A percentile compares a stretch with the other conserved stretches of the same genome.
These are phyloP conservation scores for Macroventuria anomochaeta DNA, from an alignment of 2,329 filamentous ascomycete genomes.

Conservation along the genomic window DNA sequence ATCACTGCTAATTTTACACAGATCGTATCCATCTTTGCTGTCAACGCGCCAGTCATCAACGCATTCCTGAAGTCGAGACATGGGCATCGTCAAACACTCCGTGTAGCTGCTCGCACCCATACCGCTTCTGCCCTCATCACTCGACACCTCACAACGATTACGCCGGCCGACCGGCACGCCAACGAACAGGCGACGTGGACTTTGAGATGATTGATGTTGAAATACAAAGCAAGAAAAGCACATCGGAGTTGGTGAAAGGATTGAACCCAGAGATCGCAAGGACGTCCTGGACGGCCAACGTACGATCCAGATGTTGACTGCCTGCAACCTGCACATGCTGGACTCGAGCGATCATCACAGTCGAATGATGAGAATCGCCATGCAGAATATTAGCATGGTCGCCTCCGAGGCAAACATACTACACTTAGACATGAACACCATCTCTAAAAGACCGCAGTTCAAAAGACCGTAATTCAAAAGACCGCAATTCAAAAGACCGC, in stretches of 20 bases:
- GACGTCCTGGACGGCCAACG: not conserved
- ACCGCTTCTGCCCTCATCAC: not conserved
- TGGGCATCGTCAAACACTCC: not conserved
- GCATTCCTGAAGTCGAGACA: not conserved
- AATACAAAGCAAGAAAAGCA: not conserved
- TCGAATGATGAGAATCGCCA: too few species aligned
- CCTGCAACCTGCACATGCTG: too few species aligned
- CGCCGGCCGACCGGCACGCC: not conserved
- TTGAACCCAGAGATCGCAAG: not conserved
- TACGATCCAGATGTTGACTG: too few species aligned
- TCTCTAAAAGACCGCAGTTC: too few species aligned
- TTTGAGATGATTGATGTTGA: not conserved
- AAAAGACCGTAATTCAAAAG: too few species aligned
- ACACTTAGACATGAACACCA: too few species aligned
- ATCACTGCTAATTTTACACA: not conserved
- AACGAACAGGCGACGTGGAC: not conserved
- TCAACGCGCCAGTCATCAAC: constrained; percentile 1
- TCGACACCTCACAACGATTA: not conserved
- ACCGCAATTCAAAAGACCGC: too few species aligned
- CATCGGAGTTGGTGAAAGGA: not conserved
- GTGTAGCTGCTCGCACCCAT: not conserved
- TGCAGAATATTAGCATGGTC: too few species aligned
- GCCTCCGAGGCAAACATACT: too few species aligned
- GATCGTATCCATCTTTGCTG: constrained; percentile 2
- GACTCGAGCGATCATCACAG: too few species aligned